Conservation (phyloP, 2,329 filamentous ascomycete species). For the Sclerotinia borealis region DNA sequence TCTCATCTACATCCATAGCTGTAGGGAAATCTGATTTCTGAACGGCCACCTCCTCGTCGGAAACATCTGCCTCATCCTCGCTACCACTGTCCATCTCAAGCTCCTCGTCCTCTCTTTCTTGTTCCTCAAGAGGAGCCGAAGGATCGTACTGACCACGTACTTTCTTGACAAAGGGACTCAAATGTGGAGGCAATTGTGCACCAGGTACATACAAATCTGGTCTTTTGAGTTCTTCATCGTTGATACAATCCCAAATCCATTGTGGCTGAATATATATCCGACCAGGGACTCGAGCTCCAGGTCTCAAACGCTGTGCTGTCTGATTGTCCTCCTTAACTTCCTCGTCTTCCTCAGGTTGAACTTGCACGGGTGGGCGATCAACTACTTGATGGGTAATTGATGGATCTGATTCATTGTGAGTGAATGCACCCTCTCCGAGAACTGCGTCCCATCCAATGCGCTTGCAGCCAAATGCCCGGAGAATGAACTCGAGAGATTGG, state of each 20-base stretch:
- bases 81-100: constrained; percentile 57
- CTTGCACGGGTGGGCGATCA: constrained; percentile 74
- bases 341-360: constrained; percentile 38
- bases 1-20: constrained; percentile 29
- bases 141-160: constrained; percentile 89
- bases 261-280: constrained; percentile 92
- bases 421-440: constrained; percentile 87
- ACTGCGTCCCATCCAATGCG: constrained; percentile 91
- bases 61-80: constrained; percentile 36
- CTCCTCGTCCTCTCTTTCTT: constrained; percentile 81
- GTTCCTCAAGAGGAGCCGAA: constrained; percentile 74
- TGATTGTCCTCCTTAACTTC: constrained; percentile 54
- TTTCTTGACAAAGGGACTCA: constrained; percentile 91
- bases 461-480: constrained; percentile 92
- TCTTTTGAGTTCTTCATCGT: constrained; percentile 81
- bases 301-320: constrained; percentile 51
- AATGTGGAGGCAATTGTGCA: constrained; percentile 81
- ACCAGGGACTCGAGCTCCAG: constrained; percentile 76
- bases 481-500: constrained; percentile 83
- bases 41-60: constrained; percentile 40
- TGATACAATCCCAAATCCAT: constrained; percentile 97
- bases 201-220: constrained; percentile 87
- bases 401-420: constrained; percentile 78
- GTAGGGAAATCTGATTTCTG: constrained; percentile 38
- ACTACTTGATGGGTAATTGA: constrained; percentile 95